Conservation (phyloP, 2,329 filamentous ascomycete species). For the Diatrype stigma region DNA sequence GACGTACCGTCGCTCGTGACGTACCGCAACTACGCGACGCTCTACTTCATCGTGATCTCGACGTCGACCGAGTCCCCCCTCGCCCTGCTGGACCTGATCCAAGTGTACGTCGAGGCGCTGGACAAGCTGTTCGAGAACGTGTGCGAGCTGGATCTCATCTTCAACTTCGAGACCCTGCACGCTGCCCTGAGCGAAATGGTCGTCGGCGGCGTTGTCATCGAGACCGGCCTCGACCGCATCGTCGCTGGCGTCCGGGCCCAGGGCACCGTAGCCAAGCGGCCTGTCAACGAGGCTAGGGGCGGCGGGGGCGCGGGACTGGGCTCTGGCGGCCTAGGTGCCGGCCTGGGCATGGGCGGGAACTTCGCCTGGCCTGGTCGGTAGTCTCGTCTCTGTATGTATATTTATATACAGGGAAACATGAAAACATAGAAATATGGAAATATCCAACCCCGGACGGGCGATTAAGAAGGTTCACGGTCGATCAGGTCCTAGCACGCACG, state of each 20-base stretch:
- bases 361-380: conserved; percentile 49
- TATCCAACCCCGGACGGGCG: no score
- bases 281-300: conserved; percentile 64
- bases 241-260: conserved; percentile 78
- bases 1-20: conserved; percentile 94
- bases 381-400: no score
- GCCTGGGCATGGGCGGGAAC: conserved; percentile 53
- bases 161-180: conserved; percentile 97
- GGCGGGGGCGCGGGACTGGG: no score
- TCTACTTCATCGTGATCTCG: conserved; percentile 97
- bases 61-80: conserved; percentile 95
- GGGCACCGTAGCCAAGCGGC: conserved; percentile 72
- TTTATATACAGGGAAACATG: no score
- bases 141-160: conserved; percentile 96
- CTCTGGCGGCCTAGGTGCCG: conserved; percentile 45
- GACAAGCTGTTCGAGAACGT: conserved; percentile 97
- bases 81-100: conserved; percentile 91
- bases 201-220: conserved; percentile 88
- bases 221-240: conserved; percentile 85
- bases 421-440: no score
- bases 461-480: conserved; percentile 8
- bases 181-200: conserved; percentile 91
- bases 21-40: conserved; percentile 95
- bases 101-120: conserved; percentile 94
- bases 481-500: not conserved